Conservation (phyloP, 257 asterid species). For the Solanum tarapatanum region DNA sequence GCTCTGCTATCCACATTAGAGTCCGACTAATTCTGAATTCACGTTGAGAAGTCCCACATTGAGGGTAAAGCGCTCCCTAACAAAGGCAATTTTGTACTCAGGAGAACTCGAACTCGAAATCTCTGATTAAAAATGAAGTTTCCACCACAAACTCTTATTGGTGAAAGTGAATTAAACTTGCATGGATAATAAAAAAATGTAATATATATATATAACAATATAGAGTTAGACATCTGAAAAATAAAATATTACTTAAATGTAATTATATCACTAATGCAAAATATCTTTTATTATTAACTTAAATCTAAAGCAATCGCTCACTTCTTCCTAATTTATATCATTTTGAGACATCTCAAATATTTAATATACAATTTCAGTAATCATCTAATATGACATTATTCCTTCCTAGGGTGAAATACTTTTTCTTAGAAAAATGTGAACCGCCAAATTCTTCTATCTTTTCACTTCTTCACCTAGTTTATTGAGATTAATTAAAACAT, state of each 20-base stretch:
- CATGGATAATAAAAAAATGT: not conserved
- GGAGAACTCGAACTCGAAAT: not conserved
- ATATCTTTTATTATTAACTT: not conserved
- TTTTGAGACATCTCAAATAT: not conserved
- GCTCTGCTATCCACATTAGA: not conserved
- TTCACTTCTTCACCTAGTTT: not conserved
- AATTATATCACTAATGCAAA: not conserved
- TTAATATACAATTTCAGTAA: not conserved
- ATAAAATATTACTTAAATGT: not conserved
- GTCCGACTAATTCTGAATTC: too few species aligned
- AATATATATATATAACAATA: not conserved
- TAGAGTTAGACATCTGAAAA: not conserved
- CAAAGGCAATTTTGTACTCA: too few species aligned
- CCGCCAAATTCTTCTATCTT: not conserved
- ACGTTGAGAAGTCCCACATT: accelerated
- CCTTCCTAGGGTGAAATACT: not conserved
- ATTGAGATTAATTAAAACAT: not conserved
- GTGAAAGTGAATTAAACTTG: not conserved
- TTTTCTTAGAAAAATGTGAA: not conserved
- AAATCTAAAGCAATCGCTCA: not conserved
- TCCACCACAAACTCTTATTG: too few species aligned
- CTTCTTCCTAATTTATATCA: not conserved
- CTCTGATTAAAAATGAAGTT: too few species aligned
- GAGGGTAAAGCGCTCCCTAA: accelerated
- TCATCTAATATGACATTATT: not conserved